Base-by-base conservation (phyloP, 306 rosid species). In the Oxytropis ochrocephala region DNA sequence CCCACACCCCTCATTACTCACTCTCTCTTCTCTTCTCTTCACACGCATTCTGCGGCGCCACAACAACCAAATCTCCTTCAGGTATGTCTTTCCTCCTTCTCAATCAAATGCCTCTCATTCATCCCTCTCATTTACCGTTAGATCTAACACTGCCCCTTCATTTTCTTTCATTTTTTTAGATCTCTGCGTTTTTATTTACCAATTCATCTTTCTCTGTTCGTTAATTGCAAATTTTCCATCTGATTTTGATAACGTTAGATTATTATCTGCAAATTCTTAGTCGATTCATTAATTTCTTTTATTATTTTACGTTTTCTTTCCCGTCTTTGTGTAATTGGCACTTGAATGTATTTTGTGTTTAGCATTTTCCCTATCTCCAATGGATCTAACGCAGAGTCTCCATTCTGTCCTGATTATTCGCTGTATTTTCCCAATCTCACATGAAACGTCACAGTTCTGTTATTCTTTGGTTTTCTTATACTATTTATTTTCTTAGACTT, bases 341-440 rank as follows among this genome's bases (percentile, higher is more conserved):
- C 50, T 5, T 27, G 21, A 7, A 3, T 54, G n/a, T 43, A 7
- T 54, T 49, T 27, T n/a, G 6, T 13, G 3, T 11, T 73, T 53
- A 24, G 12, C 30, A 27, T 60, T 72, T 12, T 0, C n/a, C 2
- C 21, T 4, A 19, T 58, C 8, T 58, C 50, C 8, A 13, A 70
- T 72, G 64, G 81, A 70, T 70, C 81, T 70, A 69, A 17, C 9
- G 19, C 50, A 3, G 2, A 36, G 17, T 39, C 13, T 30, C 18
- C 1, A 24, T 13, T 43, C 54, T 54, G 19, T 39, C 49, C 19
- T 13, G 44, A 11, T 33, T 43, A 2, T 44, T 64, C 19, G 17
- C 11, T 12, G 16, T 21, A 66, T 57, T 35, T 67, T 2, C 43
- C 5, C 1, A 30, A 5, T 17, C 53, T 19, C 8, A 2, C 14